These are phyloP conservation scores for Aurinia saxatilis DNA, from an alignment of 345 rosid genomes.

Conservation along the genomic window DNA sequence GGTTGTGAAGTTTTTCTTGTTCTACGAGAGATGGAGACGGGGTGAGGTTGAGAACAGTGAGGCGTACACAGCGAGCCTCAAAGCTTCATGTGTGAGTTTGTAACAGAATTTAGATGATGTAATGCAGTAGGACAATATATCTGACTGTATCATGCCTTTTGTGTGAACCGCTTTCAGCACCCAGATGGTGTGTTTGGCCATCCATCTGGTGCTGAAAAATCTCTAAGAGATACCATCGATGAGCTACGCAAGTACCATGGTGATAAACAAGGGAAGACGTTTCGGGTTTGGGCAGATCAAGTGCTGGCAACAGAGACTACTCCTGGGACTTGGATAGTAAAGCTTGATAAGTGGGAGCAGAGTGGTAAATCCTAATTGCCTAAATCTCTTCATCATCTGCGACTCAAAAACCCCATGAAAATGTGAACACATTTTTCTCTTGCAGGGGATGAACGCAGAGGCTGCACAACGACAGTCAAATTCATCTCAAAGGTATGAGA, in stretches of 20 bases:
- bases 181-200: constrained; percentile 46
- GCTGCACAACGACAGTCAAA: constrained; percentile 51
- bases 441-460: constrained; percentile 50
- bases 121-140: background rate
- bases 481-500: constrained; percentile 45
- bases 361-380: constrained; percentile 37
- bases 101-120: background rate
- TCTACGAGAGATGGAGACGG: constrained; percentile 89
- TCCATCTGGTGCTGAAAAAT: constrained; percentile 68
- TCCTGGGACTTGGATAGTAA: constrained; percentile 61
- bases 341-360: constrained; percentile 73
- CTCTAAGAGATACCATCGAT: constrained; percentile 46
- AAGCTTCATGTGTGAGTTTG: constrained; percentile 63
- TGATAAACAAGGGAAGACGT: constrained; percentile 68
- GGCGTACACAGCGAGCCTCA: constrained; percentile 50
- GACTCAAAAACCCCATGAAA: background rate
- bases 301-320: constrained; percentile 49
- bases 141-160: background rate
- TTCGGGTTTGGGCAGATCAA: constrained; percentile 78
- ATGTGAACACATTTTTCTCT: background rate
- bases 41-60: constrained; percentile 76
- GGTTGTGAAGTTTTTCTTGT: constrained; percentile 64
- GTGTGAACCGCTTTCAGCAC: constrained; percentile 36
- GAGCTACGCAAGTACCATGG: constrained; percentile 51
- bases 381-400: background rate